Evolutionary conservation across 2,329 filamentous ascomycete species (phyloP).

Genomic region (Dendrostoma leiphaemia): DNA sequence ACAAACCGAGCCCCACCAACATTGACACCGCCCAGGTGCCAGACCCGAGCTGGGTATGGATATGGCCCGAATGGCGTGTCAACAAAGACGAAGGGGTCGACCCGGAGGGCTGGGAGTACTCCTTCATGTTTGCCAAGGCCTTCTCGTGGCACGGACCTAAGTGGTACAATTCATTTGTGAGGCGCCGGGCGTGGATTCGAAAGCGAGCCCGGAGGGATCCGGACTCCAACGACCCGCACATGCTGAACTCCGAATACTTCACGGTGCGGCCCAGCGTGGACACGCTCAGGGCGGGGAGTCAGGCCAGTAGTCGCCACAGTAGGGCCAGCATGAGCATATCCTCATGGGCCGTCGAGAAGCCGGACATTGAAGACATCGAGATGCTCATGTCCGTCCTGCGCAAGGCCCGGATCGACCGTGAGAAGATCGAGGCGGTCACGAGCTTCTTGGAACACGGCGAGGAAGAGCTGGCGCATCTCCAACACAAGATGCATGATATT

Average conservation of each 20-base stretch:
- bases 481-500: conserved; percentile 76
- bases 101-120: conserved; percentile 94
- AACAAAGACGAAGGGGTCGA: conserved; percentile 78
- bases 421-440: conserved; percentile 82
- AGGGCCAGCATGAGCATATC: conserved; percentile 29
- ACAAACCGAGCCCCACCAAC: conserved; percentile 59
- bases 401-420: conserved; percentile 73
- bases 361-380: conserved; percentile 60
- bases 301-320: conserved; percentile 28
- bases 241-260: conserved; percentile 77
- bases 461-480: conserved; percentile 73
- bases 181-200: conserved; percentile 82
- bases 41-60: conserved; percentile 95
- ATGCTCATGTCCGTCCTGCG: conserved; percentile 69
- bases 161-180: conserved; percentile 96
- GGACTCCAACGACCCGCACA: conserved; percentile 54
- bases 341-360: conserved; percentile 43
- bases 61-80: conserved; percentile 63
- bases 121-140: conserved; percentile 73
- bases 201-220: conserved; percentile 66
- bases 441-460: conserved; percentile 77
- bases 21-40: conserved; percentile 89
- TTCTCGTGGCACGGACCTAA: conserved; percentile 86
- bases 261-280: conserved; percentile 61
- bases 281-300: conserved; percentile 39